These are phyloP conservation scores for Trypanosoma avium DNA, from an alignment of 208 protist species.

Conservation along the genomic window DNA sequence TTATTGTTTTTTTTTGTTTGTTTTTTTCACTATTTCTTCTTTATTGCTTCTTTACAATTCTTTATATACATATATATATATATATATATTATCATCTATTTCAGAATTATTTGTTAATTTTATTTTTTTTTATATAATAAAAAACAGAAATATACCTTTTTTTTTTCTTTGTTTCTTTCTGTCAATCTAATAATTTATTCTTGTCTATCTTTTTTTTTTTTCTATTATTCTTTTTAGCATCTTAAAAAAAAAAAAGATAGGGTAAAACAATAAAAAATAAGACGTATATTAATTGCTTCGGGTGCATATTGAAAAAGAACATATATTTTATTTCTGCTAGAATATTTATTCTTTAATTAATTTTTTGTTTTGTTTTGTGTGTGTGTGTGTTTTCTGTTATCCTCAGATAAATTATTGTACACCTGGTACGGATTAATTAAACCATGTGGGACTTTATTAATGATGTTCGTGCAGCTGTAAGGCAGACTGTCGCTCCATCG, in stretches of 20 bases:
- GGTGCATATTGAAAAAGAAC: too few relatives aligned
- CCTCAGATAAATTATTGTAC: too few relatives aligned
- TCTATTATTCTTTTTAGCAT: neutral
- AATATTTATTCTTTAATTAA: too few relatives aligned
- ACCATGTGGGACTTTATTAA: slow-evolving; percentile 24
- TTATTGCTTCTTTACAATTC: too few relatives aligned
- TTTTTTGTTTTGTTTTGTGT: neutral
- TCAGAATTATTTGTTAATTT: too few relatives aligned
- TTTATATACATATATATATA: too few relatives aligned
- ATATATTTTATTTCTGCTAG: too few relatives aligned
- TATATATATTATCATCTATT: too few relatives aligned
- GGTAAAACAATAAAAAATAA: too few relatives aligned
- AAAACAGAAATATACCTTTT: neutral
- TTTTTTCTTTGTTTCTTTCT: neutral
- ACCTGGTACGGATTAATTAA: too few relatives aligned
- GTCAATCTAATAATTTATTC: neutral
- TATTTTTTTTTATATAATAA: neutral
- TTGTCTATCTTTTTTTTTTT: neutral
- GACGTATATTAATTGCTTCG: too few relatives aligned
- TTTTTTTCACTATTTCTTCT: neutral
- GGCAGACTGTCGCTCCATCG: slow-evolving; percentile 5
- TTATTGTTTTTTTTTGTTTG: neutral
- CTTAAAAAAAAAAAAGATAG: neutral
- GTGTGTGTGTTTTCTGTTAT: too few relatives aligned
- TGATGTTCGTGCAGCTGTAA: neutral